Percentiles rank a stretch among this genome's conserved stretches.
These are phyloP conservation scores for Globisporangium alternatum DNA, from an alignment of 352 stramenopile species.

Conservation along the genomic window DNA sequence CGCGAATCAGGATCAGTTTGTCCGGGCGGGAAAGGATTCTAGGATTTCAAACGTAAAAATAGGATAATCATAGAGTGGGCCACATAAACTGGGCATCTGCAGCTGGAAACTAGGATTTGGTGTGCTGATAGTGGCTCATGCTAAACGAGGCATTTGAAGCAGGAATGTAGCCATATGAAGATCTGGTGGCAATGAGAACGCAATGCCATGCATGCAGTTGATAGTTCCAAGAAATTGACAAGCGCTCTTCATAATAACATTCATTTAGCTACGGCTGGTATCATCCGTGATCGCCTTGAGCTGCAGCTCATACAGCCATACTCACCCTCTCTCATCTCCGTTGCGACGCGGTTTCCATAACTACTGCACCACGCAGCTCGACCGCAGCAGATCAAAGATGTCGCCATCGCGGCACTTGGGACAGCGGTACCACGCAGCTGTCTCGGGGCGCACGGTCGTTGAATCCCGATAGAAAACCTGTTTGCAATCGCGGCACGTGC, in stretches of 20 bases:
- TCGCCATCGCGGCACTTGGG: conserved; percentile 48
- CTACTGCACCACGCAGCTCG: conserved; percentile 62
- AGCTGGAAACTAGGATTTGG: no score
- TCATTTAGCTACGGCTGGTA: neutral
- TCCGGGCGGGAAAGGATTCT: neutral
- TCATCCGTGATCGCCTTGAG: neutral
- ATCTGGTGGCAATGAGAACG: neutral
- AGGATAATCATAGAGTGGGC: neutral
- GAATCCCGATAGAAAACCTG: conserved; percentile 65
- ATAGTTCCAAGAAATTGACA: neutral
- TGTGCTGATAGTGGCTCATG: no score
- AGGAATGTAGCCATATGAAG: neutral
- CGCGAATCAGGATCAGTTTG: neutral
- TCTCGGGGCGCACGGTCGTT: conserved; percentile 48
- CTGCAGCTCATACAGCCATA: neutral
- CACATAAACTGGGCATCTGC: no score
- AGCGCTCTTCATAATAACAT: neutral
- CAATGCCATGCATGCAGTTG: neutral
- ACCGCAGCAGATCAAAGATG: conserved; percentile 45
- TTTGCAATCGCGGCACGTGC: conserved; percentile 54
- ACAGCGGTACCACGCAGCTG: conserved; percentile 70
- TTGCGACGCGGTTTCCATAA: conserved; percentile 18
- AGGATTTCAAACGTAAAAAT: neutral
- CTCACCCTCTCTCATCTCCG: neutral
- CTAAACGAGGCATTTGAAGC: no score